These are phyloP conservation scores for Alloteropsis semialata DNA, from an alignment of 176 grass and related monocot species.

Conservation along the genomic window DNA sequence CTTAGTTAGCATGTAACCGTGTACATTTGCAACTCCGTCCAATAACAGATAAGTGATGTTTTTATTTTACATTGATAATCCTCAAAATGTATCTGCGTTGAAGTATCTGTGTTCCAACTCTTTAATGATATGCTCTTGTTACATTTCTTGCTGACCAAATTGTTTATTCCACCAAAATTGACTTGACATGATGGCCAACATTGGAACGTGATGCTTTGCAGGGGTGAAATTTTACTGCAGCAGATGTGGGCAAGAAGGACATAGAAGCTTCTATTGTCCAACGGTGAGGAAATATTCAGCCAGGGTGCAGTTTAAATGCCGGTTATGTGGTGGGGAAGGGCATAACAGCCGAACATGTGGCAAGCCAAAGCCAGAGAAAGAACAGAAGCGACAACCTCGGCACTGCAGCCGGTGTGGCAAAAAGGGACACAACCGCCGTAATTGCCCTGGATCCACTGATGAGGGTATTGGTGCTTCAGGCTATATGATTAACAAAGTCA, in stretches of 20 bases:
- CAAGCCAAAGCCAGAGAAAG: slow-evolving; percentile 35
- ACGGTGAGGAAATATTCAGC: slow-evolving; percentile 37
- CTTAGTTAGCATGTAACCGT: not conserved
- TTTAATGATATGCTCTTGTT: too few species aligned
- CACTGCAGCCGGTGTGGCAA: slow-evolving; percentile 54
- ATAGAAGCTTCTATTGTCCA: slow-evolving; percentile 74
- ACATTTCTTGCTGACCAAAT: not conserved
- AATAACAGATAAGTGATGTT: not conserved
- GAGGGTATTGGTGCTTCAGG: slow-evolving; percentile 26
- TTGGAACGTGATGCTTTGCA: slow-evolving; percentile 30
- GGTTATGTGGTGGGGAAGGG: slow-evolving; percentile 64
- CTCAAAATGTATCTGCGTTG: not conserved
- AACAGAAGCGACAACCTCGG: slow-evolving; percentile 8
- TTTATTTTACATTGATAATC: not conserved
- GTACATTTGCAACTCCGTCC: not conserved
- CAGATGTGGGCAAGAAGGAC: slow-evolving; percentile 75
- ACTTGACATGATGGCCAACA: not conserved
- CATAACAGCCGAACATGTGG: slow-evolving; percentile 82
- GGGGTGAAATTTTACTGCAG: slow-evolving; percentile 90
- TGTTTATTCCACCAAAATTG: not conserved
- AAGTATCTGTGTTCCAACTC: too few species aligned
- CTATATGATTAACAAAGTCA: slow-evolving; percentile 15
- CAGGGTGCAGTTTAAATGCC: slow-evolving; percentile 53
- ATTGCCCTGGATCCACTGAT: slow-evolving; percentile 35
- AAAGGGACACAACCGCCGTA: slow-evolving; percentile 52